Percentiles rank a stretch among this genome's conserved stretches.
phyloP scores from a whole-genome alignment of 768 basidiomycete species.

The Trichaptum fuscoviolaceum region DNA sequence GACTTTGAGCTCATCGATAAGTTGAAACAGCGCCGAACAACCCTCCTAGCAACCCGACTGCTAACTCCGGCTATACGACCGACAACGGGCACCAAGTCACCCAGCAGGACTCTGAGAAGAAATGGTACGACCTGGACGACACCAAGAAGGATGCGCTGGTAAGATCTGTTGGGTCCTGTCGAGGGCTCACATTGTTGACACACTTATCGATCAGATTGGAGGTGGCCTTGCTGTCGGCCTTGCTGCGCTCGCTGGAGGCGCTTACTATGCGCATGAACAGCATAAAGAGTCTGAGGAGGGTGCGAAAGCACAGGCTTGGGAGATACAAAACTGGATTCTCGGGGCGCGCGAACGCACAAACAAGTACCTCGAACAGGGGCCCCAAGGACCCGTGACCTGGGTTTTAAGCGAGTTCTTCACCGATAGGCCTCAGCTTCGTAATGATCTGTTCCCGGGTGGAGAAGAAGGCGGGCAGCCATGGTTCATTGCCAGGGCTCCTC shows the following conservation, averaged over 20 bases:
- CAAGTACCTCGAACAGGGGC: conserved; percentile 39
- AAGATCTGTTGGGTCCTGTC: conserved; percentile 8
- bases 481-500: conserved; percentile 55
- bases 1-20: neutral
- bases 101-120: conserved; percentile 45
- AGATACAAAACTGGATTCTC: conserved; percentile 44
- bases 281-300: conserved; percentile 55
- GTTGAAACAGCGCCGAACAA: conserved; percentile 8
- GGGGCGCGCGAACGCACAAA: conserved; percentile 53
- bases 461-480: conserved; percentile 45
- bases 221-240: conserved; percentile 55
- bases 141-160: conserved; percentile 59
- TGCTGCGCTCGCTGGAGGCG: conserved; percentile 47
- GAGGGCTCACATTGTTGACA: neutral
- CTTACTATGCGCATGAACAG: conserved; percentile 41
- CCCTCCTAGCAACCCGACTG: conserved; percentile 14
- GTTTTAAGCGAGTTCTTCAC: conserved; percentile 50
- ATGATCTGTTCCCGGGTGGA: conserved; percentile 50
- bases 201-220: conserved; percentile 41
- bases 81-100: conserved; percentile 20
- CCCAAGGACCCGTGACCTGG: conserved; percentile 53
- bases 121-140: conserved; percentile 53
- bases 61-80: neutral
- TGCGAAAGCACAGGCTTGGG: conserved; percentile 50
- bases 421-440: conserved; percentile 37